Base-by-base conservation (phyloP, 768 basidiomycete species). In the Termitomyces sp. region DNA sequence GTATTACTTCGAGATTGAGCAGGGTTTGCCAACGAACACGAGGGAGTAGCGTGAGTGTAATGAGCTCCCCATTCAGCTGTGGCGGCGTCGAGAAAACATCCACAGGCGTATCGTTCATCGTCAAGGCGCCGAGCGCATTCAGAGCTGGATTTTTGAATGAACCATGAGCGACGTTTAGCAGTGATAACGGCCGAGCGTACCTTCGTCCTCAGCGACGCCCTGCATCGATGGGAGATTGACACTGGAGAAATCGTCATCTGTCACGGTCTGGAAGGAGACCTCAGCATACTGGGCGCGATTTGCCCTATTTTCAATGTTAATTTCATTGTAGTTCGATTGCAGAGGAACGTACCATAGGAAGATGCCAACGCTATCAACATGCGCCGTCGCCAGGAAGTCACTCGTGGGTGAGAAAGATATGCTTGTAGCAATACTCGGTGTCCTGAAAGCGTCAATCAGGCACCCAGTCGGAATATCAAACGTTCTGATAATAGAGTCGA, bases 1-100 rank as follows among this genome's bases (percentile, higher is more conserved):
- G 87, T 59, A 98, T 98, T 31, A 93, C 86, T 62, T 98, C 97
- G 17, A 99, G 78, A 66, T 97, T 97, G 56, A 99, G 78, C n/a
- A 99, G 73, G 0, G 97, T 95, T 71, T 97, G 94, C 97, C 97
- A 99, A 63, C 90, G 80, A 14, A 93, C 86, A 40, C 95, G 86
- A 15, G 97, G 97, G 41, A 98, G 78, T 23, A 95, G 76, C 6
- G 96, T 95, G 19, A 99, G 74, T 1, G 97, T 98, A 50, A 98
- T 81, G n/a, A 99, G 81, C 17, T 94, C 92, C 50, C 87, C 91
- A 53, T 89, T 87, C 6, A 98, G 74, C 67, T 96, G 92, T 28
- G 88, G 83, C n/a, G 92, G 93, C 6, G 92, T 91, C 19, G 84
- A 83, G 71, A 91, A 91, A 30, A 85, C 80, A 64, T 93, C 87